These are phyloP conservation scores for Alnus glutinosa DNA, from an alignment of 306 rosid species.

Conservation along the genomic window DNA sequence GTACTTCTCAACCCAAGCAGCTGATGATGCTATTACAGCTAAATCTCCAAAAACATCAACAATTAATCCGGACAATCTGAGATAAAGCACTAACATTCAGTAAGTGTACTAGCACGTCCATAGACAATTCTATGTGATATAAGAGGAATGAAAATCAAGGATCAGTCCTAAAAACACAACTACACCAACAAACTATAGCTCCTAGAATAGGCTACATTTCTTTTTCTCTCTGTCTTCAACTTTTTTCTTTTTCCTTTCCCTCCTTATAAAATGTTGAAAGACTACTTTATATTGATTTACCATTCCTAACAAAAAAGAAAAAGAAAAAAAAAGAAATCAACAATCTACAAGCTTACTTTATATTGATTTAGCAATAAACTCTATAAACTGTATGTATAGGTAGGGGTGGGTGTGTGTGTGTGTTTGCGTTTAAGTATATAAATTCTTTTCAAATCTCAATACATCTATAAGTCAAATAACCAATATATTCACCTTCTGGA, in stretches of 20 bases:
- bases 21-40: constrained; percentile 91
- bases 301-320: too few relatives aligned
- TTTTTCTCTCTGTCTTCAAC: too few relatives aligned
- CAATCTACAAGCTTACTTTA: too few relatives aligned
- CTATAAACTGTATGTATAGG: too few relatives aligned
- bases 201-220: too few relatives aligned
- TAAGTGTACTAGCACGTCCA: constrained; percentile 5
- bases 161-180: neutral
- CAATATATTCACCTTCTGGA: neutral
- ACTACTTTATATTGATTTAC: neutral
- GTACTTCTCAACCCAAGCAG: constrained; percentile 98
- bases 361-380: too few relatives aligned
- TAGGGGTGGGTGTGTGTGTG: neutral
- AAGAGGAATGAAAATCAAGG: neutral
- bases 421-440: neutral
- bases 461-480: neutral
- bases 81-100: constrained; percentile 22
- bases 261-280: neutral
- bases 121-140: neutral
- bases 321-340: too few relatives aligned
- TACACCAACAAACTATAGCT: too few relatives aligned
- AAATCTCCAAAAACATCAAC: constrained; percentile 84
- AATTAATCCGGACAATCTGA: constrained; percentile 86
- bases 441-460: neutral
- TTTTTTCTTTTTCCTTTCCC: too few relatives aligned